Percentiles rank a stretch among this genome's conserved stretches.
phyloP scores from a whole-genome alignment of 176 grass and related monocot species.

The Oryza brachyantha region DNA sequence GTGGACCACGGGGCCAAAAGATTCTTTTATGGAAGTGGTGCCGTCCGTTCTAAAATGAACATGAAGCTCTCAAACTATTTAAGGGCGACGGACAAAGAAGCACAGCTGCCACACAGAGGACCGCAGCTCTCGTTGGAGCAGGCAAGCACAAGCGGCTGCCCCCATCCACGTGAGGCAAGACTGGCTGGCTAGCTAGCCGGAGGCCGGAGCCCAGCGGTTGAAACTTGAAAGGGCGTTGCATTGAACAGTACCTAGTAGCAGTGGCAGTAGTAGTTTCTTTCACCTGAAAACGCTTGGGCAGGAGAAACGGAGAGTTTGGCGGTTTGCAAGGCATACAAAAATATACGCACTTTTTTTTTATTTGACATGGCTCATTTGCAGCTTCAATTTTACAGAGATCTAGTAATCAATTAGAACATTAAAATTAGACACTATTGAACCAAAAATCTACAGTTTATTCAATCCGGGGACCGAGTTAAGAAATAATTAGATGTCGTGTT shows the following conservation, averaged over 20 bases:
- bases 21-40: background rate
- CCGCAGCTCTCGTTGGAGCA: background rate
- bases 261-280: background rate
- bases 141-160: background rate
- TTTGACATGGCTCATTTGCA: background rate
- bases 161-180: background rate
- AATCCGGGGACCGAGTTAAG: too few species aligned
- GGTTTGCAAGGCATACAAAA: background rate
- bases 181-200: background rate
- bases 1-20: conserved; percentile 25
- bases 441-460: too few species aligned
- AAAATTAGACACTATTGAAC: too few species aligned
- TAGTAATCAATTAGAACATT: background rate
- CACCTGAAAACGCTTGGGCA: conserved; percentile 11
- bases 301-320: conserved; percentile 16
- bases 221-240: background rate
- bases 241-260: background rate
- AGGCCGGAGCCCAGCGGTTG: background rate
- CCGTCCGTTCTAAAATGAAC: conserved; percentile 2
- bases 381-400: background rate
- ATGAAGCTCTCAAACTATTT: conserved; percentile 14
- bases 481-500: background rate
- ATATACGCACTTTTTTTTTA: background rate
- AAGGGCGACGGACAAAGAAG: conserved; percentile 18
- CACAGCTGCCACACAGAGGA: conserved; percentile 10